phyloP scores from a whole-genome alignment of 1,284 basidiomycete genomes.

The Marasmius tenuissimus region DNA sequence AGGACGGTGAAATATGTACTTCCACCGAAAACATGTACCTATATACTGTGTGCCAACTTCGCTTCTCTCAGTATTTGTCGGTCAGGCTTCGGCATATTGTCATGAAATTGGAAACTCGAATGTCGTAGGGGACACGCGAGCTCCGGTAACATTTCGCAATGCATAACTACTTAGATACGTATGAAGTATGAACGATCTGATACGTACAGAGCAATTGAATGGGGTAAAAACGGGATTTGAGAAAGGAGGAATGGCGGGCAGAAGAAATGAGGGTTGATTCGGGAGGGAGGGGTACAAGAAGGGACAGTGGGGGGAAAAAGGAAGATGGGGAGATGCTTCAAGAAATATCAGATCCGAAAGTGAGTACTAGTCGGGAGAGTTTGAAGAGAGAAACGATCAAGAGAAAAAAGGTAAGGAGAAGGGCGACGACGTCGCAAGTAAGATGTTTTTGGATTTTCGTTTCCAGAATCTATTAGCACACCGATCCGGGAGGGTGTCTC shows the following conservation, averaged over 20 bases:
- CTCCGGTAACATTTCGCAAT: not conserved
- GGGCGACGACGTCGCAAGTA: not conserved
- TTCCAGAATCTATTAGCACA: not conserved
- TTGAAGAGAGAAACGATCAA: not conserved
- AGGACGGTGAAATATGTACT: too few relatives aligned
- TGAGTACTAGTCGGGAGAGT: not conserved
- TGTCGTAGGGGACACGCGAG: not conserved
- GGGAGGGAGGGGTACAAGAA: not conserved
- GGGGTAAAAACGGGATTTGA: not conserved
- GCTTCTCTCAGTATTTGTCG: not conserved
- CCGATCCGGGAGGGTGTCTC: not conserved
- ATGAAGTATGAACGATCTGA: not conserved
- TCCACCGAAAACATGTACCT: too few relatives aligned
- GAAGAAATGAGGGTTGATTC: not conserved
- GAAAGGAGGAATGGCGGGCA: not conserved
- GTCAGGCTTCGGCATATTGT: not conserved
- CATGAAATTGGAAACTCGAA: not conserved
- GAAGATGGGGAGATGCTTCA: not conserved
- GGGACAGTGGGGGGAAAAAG: not conserved
- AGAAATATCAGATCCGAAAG: not conserved
- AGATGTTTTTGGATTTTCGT: not conserved
- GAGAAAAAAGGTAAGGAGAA: not conserved
- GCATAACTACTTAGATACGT: slow-evolving; percentile 3
- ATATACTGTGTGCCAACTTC: too few relatives aligned
- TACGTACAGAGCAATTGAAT: not conserved